Evolutionary conservation across 2,329 filamentous ascomycete genomes (phyloP).

Genomic region (Leptographium radiaticola): DNA sequence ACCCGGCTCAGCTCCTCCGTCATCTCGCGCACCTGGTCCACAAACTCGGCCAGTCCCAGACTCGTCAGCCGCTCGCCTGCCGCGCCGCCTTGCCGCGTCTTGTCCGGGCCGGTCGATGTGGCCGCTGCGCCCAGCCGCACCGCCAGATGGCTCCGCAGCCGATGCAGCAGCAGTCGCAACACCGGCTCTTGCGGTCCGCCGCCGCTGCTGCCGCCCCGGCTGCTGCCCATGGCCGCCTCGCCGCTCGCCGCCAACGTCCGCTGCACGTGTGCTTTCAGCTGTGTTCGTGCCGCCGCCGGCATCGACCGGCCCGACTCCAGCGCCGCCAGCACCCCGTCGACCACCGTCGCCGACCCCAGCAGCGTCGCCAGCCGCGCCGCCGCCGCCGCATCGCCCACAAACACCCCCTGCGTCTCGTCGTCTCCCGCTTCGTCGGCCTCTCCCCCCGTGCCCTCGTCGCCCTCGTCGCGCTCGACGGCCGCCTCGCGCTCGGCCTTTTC

Average conservation of each 20-base stretch:
- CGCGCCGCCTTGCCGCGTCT: constrained; percentile 55
- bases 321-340: constrained; percentile 49
- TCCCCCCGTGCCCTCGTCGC: neutral
- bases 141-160: constrained; percentile 54
- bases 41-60: constrained; percentile 61
- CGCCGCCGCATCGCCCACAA: neutral
- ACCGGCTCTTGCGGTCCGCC: constrained; percentile 32
- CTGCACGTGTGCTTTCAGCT: constrained; percentile 43
- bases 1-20: constrained; percentile 55
- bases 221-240: constrained; percentile 25
- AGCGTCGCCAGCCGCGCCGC: neutral
- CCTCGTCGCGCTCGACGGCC: constrained; percentile 8
- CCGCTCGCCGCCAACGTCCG: constrained; percentile 39
- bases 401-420: neutral
- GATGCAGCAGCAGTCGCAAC: constrained; percentile 53
- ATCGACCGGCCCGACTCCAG: constrained; percentile 51
- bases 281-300: constrained; percentile 46
- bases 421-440: neutral
- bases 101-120: constrained; percentile 30
- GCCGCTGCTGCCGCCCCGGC: constrained; percentile 7
- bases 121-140: constrained; percentile 45
- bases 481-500: constrained; percentile 30
- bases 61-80: constrained; percentile 57
- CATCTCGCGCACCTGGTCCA: constrained; percentile 53
- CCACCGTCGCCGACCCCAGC: constrained; percentile 22